Conservation (phyloP, 768 basidiomycete genomes). For the Amanita polypyramis region DNA sequence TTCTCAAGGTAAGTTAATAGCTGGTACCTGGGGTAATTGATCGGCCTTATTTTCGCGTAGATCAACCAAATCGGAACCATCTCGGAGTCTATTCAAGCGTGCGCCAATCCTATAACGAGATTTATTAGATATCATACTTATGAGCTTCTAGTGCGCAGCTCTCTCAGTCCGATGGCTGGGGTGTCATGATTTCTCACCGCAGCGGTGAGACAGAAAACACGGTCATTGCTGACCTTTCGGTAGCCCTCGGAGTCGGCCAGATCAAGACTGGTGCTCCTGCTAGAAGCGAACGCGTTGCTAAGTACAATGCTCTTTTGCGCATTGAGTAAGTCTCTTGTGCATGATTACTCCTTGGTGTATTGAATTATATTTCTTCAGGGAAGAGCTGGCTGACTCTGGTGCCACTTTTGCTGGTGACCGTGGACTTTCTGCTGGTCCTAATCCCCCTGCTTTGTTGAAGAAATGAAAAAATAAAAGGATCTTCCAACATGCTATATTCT, state of each 20-base stretch:
- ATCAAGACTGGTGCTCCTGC: slow-evolving; percentile 99
- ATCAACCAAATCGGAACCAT: slow-evolving; percentile 99
- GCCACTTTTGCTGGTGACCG: slow-evolving; percentile 66
- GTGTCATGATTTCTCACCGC: slow-evolving; percentile 99
- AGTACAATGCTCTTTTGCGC: slow-evolving; percentile 84
- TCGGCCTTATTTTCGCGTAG: slow-evolving; percentile 17
- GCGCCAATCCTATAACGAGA: slow-evolving; percentile 22
- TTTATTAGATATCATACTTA: not conserved
- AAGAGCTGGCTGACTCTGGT: slow-evolving; percentile 58
- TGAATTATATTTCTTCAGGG: slow-evolving; percentile 10
- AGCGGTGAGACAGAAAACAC: slow-evolving; percentile 98
- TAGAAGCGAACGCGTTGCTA: slow-evolving; percentile 92
- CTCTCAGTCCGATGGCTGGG: slow-evolving; percentile 92
- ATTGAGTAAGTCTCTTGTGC: slow-evolving; percentile 59
- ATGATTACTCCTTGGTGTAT: not conserved
- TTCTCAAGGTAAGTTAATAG: slow-evolving; percentile 63
- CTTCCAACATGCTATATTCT: slow-evolving; percentile 6
- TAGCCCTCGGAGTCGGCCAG: slow-evolving; percentile 86
- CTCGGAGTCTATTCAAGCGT: slow-evolving; percentile 98
- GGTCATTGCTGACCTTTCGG: slow-evolving; percentile 89
- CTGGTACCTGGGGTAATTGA: not conserved
- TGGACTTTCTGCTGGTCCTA: slow-evolving; percentile 71
- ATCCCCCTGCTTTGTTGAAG: slow-evolving; percentile 61
- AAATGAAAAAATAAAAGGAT: slow-evolving; percentile 29
- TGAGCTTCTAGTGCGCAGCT: slow-evolving; percentile 68